Evolutionary conservation across 192 early-diverging fungal species (phyloP).

Genomic region (Coemansia sp.): DNA sequence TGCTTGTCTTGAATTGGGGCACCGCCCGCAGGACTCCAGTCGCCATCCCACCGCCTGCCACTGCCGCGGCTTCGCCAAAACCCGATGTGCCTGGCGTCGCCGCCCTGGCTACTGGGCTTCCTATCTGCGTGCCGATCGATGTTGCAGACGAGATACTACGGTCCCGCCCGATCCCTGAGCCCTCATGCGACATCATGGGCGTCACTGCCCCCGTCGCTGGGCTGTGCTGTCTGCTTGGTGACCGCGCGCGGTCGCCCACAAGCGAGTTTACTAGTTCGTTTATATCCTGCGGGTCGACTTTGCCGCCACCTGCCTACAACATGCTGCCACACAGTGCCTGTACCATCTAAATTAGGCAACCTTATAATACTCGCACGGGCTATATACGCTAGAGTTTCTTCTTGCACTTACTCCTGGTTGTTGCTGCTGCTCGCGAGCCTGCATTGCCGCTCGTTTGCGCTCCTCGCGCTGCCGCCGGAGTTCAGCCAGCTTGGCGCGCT

Average conservation of each 20-base stretch:
- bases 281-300: conserved; percentile 63
- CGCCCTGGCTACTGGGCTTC: conserved; percentile 26
- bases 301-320: conserved; percentile 17
- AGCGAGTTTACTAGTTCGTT: conserved; percentile 86
- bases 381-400: neutral
- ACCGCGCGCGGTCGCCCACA: conserved; percentile 58
- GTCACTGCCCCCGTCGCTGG: conserved; percentile 9
- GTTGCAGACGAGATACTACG: conserved; percentile 43
- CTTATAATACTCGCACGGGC: neutral
- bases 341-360: neutral
- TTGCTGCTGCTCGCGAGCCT: conserved; percentile 24
- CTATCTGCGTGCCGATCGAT: conserved; percentile 30
- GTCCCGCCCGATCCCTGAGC: conserved; percentile 18
- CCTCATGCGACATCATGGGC: conserved; percentile 22
- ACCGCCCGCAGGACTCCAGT: conserved; percentile 11
- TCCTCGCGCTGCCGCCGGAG: conserved; percentile 80
- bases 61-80: conserved; percentile 1
- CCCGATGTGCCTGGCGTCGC: conserved; percentile 7
- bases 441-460: conserved; percentile 55
- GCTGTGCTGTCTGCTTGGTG: conserved; percentile 16
- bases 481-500: conserved; percentile 87
- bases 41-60: conserved; percentile 5
- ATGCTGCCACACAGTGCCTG: neutral
- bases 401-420: conserved; percentile 25
- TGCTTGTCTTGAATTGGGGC: conserved; percentile 68